Evolutionary conservation across 2,329 filamentous ascomycete genomes (phyloP).

Genomic region (Fusarium praegraminearum): DNA sequence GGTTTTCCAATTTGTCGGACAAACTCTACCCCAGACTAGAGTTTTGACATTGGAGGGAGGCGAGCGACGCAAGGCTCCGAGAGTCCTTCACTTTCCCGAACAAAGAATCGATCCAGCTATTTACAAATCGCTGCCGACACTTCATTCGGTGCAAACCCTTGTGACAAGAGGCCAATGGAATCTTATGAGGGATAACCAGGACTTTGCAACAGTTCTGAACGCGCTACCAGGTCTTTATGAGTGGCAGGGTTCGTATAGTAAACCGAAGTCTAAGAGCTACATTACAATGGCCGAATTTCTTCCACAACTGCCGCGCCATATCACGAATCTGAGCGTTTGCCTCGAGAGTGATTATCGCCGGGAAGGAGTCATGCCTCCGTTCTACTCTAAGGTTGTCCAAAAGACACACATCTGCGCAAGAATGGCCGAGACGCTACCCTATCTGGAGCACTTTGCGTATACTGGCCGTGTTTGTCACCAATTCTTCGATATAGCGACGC

Average conservation of each 20-base stretch:
- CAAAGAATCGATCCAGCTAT: slow-evolving; percentile 39
- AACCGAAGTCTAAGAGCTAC: slow-evolving; percentile 80
- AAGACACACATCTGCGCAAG: slow-evolving; percentile 74
- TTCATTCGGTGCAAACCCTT: slow-evolving; percentile 72
- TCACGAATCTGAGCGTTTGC: slow-evolving; percentile 74
- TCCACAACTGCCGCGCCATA: slow-evolving; percentile 65
- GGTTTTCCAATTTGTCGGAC: slow-evolving; percentile 72
- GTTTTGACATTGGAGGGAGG: slow-evolving; percentile 82
- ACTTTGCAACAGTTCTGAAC: slow-evolving; percentile 71
- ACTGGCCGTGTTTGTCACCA: slow-evolving; percentile 77
- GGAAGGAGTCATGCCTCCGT: slow-evolving; percentile 70
- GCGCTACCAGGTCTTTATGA: slow-evolving; percentile 75
- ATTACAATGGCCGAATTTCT: slow-evolving; percentile 75
- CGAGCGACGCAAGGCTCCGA: slow-evolving; percentile 79
- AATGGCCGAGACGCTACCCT: slow-evolving; percentile 70
- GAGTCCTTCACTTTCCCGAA: slow-evolving; percentile 61
- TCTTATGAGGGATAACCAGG: slow-evolving; percentile 71
- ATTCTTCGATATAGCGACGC: slow-evolving; percentile 73
- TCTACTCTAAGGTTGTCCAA: slow-evolving; percentile 70
- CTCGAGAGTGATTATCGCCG: slow-evolving; percentile 79
- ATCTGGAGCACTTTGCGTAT: slow-evolving; percentile 76
- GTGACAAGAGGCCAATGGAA: slow-evolving; percentile 84
- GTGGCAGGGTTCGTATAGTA: slow-evolving; percentile 75
- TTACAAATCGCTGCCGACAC: slow-evolving; percentile 56
- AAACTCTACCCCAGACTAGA: slow-evolving; percentile 69